Conservation (phyloP, 2,329 filamentous ascomycete species). For the Fusarium neocosmosporiellum region DNA sequence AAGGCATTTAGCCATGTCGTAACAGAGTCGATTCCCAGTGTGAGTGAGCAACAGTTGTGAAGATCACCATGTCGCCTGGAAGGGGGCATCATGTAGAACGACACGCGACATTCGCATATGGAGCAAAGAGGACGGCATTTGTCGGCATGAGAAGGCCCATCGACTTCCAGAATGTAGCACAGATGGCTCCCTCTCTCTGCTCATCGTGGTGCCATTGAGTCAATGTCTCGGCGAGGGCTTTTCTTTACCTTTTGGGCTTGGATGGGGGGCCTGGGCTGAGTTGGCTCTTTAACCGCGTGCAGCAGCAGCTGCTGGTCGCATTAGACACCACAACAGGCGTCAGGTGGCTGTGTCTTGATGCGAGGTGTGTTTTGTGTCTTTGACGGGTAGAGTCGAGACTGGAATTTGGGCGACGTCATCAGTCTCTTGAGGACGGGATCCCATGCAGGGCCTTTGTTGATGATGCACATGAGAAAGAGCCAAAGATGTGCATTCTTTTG, state of each 20-base stretch:
- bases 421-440: background rate
- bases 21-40: background rate
- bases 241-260: slow-evolving; percentile 9
- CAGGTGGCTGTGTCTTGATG: slow-evolving; percentile 34
- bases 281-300: background rate
- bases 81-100: background rate
- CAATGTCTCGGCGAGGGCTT: background rate
- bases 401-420: slow-evolving; percentile 17
- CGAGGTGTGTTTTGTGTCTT: slow-evolving; percentile 15
- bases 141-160: background rate
- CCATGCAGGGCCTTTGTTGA: background rate
- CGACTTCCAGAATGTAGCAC: background rate
- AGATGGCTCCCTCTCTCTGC: background rate
- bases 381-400: slow-evolving; percentile 8
- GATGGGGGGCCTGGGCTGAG: background rate
- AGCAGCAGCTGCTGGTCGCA: slow-evolving; percentile 18
- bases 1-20: background rate
- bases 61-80: background rate
- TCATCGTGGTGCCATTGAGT: slow-evolving; percentile 7
- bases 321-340: slow-evolving; percentile 23
- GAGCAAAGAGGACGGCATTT: background rate
- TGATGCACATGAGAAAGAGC: slow-evolving; percentile 2
- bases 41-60: background rate
- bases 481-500: background rate
- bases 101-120: background rate